Evolutionary conservation across 352 stramenopile genomes (phyloP), one percentile per base, ranked within the genome.

Genomic region (Blastocystis sp.): DNA sequence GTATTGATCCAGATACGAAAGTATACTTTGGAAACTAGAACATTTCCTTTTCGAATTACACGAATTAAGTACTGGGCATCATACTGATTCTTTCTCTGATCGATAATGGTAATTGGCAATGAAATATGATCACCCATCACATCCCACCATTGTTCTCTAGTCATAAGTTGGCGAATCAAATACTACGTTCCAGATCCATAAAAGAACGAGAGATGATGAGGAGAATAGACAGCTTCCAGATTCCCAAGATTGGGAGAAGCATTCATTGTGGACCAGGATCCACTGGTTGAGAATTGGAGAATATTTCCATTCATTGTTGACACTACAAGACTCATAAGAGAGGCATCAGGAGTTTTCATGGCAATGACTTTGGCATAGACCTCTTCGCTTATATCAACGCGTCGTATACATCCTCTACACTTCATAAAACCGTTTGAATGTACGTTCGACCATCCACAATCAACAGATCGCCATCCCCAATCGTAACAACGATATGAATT

Each of bases 271-370:
- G 27, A 21, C 71, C 71, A 83, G 5, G 3, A 67, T 11, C 71
- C 71, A 19, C 43, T 51, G 1, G 71, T 83, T 11, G 71, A 65
- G 49, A 83, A 83, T 32, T 83, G 71, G 19, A 66, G 42, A 52
- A 83, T 14, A 56, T 83, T 83, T 63, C 71, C 71, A 43, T 83
- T 83, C 71, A 83, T 83, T 54, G 71, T 83, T 16, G 49, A 29
- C 11, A 83, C 51, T 12, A 83, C 29, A 52, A 83, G 32, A 32
- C 35, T 56, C 19, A 83, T 57, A 14, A 83, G 16, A 12, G 46
- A 52, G 21, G 16, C 29, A 24, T 61, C 32, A 35, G 32, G 49
- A 1, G 32, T 16, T 32, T 65, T 29, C 71, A 66, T 42, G 0
- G 71, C 71, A 16, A 83, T 35, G 11, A 83, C 71, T 14, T 59